A percentile compares a stretch with the other conserved stretches of the same genome.
Conservation (phyloP, 495 filamentous ascomycete species). For the Aspergillus asperescens region DNA sequence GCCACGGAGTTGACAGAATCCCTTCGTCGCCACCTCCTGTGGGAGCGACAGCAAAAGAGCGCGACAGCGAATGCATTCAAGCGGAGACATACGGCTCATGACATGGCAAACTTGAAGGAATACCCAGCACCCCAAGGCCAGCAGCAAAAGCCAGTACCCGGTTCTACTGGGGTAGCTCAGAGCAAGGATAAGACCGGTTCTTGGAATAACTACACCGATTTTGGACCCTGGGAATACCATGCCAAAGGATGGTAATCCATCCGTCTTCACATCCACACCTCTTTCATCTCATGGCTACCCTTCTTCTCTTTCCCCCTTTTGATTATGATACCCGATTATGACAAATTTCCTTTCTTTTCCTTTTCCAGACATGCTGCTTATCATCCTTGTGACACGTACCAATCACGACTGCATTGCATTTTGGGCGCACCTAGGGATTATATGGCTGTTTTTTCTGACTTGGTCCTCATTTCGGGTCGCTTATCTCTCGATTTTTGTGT, state of each 20-base stretch:
- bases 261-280: not conserved
- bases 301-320: conserved; percentile 25
- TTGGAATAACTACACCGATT: conserved; percentile 61
- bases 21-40: conserved; percentile 70
- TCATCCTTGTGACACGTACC: conserved; percentile 36
- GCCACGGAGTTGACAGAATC: conserved; percentile 86
- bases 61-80: conserved; percentile 85
- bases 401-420: conserved; percentile 48
- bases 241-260: conserved; percentile 61
- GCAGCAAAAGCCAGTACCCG: conserved; percentile 19
- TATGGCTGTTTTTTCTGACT: conserved; percentile 33
- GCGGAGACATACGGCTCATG: conserved; percentile 84
- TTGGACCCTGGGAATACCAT: conserved; percentile 64
- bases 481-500: conserved; percentile 26
- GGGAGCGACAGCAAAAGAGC: conserved; percentile 86
- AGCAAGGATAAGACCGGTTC: conserved; percentile 54
- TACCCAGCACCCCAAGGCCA: conserved; percentile 51
- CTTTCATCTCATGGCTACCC: too few relatives aligned
- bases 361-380: conserved; percentile 22
- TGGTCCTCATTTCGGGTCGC: conserved; percentile 23
- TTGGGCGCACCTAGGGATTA: conserved; percentile 38
- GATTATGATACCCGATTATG: conserved; percentile 29
- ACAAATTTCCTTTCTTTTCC: conserved; percentile 14
- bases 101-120: conserved; percentile 75
- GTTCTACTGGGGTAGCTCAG: conserved; percentile 18